These are phyloP conservation scores for Atractiella rhizophila DNA, from an alignment of 768 basidiomycete species.

Conservation along the genomic window DNA sequence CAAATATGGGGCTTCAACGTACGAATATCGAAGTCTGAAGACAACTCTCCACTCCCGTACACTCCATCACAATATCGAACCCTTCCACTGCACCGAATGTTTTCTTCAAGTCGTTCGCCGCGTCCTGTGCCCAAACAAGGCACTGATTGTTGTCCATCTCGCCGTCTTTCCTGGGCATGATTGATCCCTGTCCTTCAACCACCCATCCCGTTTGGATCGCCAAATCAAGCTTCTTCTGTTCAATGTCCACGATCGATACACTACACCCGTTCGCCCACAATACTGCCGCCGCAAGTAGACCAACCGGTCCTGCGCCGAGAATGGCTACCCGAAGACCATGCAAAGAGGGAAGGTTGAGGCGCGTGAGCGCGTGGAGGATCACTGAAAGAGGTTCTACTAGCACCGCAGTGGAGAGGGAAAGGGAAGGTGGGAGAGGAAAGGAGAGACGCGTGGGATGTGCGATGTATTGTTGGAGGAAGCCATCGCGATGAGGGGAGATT, in stretches of 20 bases:
- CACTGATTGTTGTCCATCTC: constrained; percentile 10
- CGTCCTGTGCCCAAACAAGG: constrained; percentile 20
- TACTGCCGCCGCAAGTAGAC: constrained; percentile 37
- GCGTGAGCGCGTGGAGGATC: constrained; percentile 37
- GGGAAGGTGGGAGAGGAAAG: constrained; percentile 34
- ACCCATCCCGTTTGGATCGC: constrained; percentile 46
- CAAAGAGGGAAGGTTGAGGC: constrained; percentile 23
- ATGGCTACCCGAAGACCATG: constrained; percentile 60
- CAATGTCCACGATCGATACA: constrained; percentile 60
- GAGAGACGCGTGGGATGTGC: constrained; percentile 38
- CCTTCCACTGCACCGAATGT: constrained; percentile 32
- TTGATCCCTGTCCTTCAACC: constrained; percentile 48
- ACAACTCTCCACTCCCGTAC: constrained; percentile 74
- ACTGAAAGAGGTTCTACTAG: constrained; percentile 88
- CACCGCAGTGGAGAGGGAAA: constrained; percentile 54
- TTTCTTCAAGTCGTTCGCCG: constrained; percentile 23
- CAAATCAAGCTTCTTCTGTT: constrained; percentile 52
- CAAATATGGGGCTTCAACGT: constrained; percentile 24
- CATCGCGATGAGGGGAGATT: constrained; percentile 76
- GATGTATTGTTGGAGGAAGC: constrained; percentile 63
- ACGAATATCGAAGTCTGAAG: constrained; percentile 78
- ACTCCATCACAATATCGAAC: constrained; percentile 82
- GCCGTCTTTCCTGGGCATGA: constrained; percentile 29
- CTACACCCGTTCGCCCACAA: neutral
- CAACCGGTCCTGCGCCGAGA: constrained; percentile 80